phyloP scores from a whole-genome alignment of 164 flowering plant species.

The Santalum album region DNA sequence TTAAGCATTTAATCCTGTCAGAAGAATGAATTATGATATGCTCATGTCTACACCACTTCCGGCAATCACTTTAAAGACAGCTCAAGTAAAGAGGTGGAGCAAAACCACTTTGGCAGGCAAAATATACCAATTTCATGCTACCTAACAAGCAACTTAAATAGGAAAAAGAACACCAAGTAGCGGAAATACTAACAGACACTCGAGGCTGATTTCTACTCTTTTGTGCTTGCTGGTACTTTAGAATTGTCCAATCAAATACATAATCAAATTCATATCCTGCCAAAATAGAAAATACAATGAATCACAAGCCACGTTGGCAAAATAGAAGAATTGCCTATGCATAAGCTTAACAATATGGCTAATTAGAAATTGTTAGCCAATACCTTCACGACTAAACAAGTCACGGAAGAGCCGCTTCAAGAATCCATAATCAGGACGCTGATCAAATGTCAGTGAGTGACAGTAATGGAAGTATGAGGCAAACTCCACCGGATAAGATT shows the following conservation, averaged over 20 bases:
- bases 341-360: no score
- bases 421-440: conserved; percentile 97
- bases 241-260: conserved; percentile 95
- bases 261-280: conserved; percentile 87
- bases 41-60: no score
- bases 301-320: no score
- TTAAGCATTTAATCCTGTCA: conserved; percentile 7
- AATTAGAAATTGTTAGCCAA: neutral
- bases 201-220: conserved; percentile 59
- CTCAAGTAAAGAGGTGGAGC: no score
- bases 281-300: conserved; percentile 2
- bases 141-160: neutral
- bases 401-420: conserved; percentile 95
- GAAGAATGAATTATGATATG: neutral
- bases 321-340: no score
- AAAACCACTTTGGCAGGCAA: neutral
- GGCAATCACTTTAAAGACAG: no score
- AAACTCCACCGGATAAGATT: conserved; percentile 89
- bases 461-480: conserved; percentile 97
- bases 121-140: neutral
- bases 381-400: conserved; percentile 91
- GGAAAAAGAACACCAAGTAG: neutral
- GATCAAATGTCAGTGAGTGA: conserved; percentile 94
- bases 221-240: conserved; percentile 92
- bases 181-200: conserved; percentile 40